Evolutionary conservation across 176 grass and related monocot genomes (phyloP), one percentile per base, ranked within the genome.

Genomic region (Musa acuminata): DNA sequence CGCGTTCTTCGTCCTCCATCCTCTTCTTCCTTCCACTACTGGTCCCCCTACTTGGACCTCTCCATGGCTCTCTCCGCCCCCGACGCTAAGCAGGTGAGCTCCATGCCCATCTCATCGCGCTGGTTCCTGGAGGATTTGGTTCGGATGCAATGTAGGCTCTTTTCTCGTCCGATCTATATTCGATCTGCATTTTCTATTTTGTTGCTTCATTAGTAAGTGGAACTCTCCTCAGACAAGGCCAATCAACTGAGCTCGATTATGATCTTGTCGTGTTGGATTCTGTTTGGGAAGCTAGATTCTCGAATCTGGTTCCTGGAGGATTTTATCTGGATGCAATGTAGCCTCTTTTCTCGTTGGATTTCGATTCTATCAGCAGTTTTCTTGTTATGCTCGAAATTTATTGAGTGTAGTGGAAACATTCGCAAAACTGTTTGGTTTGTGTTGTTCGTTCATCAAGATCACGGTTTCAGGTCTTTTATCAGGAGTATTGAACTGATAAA

Each of bases 11-110:
- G 29, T 35, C 3, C 29, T 13, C 74, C 13, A 3, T 29, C 84
- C 29, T 53, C 79, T 72, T 16, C 57, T 73, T n/a, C 53, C 2
- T 6, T 72, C 77, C 9, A 26, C 5, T 51, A 63, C 57, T 73
- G 78, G 78, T 62, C 58, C 57, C 22, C 14, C 21, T 52, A 48
- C 13, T 55, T 69, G 4, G 64, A 62, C 55, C 27, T 35, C 55
- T 64, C 57, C 27, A 9, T 60, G 1, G 26, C 14, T 57, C 48
- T 5, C 49, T 13, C 55, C 75, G 35, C 21, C 8, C 8, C 74
- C 13, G 19, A n/a, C 50, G 11, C 11, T 21, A 29, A 68, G 9
- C 72, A 81, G 76, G 84, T 80, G 43, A 73, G 55, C 4, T 27
- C 7, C 24, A 64, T 63, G 21, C 72, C 12, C 19, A 5, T 11